These are phyloP conservation scores for Cyclotella cryptica DNA, from an alignment of 108 stramenopile genomes.

Conservation along the genomic window DNA sequence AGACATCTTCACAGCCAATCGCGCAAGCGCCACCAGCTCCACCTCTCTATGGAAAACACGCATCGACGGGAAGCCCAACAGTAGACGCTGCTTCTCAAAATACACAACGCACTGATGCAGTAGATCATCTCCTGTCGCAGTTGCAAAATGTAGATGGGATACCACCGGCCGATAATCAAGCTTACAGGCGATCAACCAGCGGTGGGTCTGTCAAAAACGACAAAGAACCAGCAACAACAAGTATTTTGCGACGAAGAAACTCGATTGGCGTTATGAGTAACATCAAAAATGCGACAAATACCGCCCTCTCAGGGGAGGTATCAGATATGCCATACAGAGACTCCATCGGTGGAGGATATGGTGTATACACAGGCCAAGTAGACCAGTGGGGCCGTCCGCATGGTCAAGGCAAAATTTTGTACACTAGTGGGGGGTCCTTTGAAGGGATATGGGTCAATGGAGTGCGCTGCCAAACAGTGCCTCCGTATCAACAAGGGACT, in stretches of 20 bases:
- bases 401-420: constrained; percentile 20
- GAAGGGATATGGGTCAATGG: constrained; percentile 28
- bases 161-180: too few relatives aligned
- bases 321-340: constrained; percentile 8
- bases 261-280: background rate
- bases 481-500: background rate
- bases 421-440: constrained; percentile 4
- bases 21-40: too few relatives aligned
- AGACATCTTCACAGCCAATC: too few relatives aligned
- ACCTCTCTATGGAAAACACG: too few relatives aligned
- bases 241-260: background rate
- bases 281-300: background rate
- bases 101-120: too few relatives aligned
- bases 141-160: too few relatives aligned
- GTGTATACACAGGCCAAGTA: constrained; percentile 21
- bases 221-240: too few relatives aligned
- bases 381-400: constrained; percentile 27
- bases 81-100: too few relatives aligned
- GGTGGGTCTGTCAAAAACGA: too few relatives aligned
- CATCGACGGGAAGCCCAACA: too few relatives aligned
- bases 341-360: background rate
- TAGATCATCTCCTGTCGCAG: too few relatives aligned
- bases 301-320: background rate
- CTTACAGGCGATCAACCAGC: too few relatives aligned
- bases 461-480: background rate